phyloP scores from a whole-genome alignment of 176 grass and related monocot genomes.

The Carex pumila region DNA sequence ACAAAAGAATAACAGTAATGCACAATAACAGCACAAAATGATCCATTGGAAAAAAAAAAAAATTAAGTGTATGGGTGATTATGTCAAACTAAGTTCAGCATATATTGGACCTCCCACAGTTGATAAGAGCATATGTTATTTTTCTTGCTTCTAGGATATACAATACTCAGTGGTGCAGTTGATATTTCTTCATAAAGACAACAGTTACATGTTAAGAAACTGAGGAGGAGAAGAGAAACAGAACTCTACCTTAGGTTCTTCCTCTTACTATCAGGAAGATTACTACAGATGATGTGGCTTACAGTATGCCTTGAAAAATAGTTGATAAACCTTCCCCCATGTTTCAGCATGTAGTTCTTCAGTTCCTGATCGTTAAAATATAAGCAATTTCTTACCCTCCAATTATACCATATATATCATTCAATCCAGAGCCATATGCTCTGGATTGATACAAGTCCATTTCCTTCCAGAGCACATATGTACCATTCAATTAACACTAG shows the following conservation, averaged over 20 bases:
- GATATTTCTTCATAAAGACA: neutral
- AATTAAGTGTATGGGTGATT: neutral
- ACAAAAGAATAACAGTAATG: neutral
- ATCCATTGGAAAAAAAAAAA: neutral
- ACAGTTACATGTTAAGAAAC: neutral
- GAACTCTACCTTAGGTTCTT: constrained; percentile 62
- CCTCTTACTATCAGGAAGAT: constrained; percentile 76
- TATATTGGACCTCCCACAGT: neutral
- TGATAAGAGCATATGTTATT: neutral
- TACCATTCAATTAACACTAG: neutral
- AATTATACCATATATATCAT: neutral
- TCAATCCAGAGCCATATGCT: too few species aligned
- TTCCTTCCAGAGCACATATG: neutral
- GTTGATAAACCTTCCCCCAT: constrained; percentile 78
- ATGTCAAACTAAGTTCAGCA: neutral
- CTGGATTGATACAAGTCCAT: neutral
- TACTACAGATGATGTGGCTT: constrained; percentile 68
- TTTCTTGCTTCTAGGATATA: neutral
- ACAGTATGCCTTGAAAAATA: constrained; percentile 84
- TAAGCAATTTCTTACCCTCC: neutral
- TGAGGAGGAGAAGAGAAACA: neutral
- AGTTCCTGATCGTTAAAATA: constrained; percentile 46
- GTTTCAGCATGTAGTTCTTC: constrained; percentile 83
- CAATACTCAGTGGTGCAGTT: neutral
- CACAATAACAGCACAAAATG: neutral